Base-by-base conservation (phyloP, 495 filamentous ascomycete species). In the Hyaloscypha bicolor region DNA sequence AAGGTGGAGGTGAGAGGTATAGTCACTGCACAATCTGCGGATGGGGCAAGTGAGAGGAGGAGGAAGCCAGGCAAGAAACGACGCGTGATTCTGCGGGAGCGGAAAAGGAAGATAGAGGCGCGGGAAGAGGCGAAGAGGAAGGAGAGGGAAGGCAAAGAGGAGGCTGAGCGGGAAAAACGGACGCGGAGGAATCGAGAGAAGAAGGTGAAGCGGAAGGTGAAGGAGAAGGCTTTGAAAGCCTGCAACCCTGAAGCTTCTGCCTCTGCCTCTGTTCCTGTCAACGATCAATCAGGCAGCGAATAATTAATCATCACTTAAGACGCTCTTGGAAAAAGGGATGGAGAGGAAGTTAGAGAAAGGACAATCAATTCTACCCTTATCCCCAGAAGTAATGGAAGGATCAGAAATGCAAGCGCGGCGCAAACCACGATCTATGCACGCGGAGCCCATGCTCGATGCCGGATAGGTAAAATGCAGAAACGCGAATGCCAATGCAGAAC, bases 21-120 rank as follows among this genome's bases (percentile, higher is more conserved):
- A 25, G 25, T 25, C 25, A 25, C 25, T 25, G 25, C 25, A 25
- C 25, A 25, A 25, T 25, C 25, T 25, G 25, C 25, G 25, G 25
- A 25, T 25, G 25, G 1, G 25, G 25, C 2, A 25, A 25, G 25
- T 25, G 25, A 25, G 9, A 82, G 79, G 66, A 76, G 75, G 51
- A 84, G 70, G 65, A 75, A 80, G 59, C 77, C 79, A 30, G 82
- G 83, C 0, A 88, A 87, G 76, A 88, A 86, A 73, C 67, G 71
- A 31, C 76, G 86, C 63, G 82, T 87, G 55, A 72, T 77, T 30
- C 35, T 82, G 29, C 71, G 85, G 68, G 76, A 79, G 48, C 69
- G 60, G 52, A n/a, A 52, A 75, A 76, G 56, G 73, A 74, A 62
- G 69, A 72, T 64, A 64, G 71, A 55, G 75, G 75, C 68, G 69